Evolutionary conservation across 2,329 filamentous ascomycete genomes (phyloP), one percentile per base, ranked within the genome.

Genomic region (Peltaster fructicola): DNA sequence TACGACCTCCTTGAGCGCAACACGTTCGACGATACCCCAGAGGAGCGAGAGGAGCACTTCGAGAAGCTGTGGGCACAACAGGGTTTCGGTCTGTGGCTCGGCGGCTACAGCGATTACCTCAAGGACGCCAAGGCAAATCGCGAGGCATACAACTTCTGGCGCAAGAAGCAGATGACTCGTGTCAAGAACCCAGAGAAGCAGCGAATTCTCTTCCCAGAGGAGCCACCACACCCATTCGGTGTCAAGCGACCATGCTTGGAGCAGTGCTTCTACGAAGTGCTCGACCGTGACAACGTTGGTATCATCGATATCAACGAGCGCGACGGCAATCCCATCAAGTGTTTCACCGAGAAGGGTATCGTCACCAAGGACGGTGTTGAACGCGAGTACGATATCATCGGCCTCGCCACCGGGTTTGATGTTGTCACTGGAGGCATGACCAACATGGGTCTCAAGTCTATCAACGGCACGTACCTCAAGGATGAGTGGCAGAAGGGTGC

Each of bases 1-100:
- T 74, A 67, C 32, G 62, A 65, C 34, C 65, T 57, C 36, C 35
- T 51, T 4, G 52, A 68, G 37, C 61, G 59, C 30, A 59, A 61
- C 20, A 68, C 66, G 0, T 65, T 57, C 22, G 53, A 58, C 11
- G 53, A 57, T 8, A 35, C 33, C 2, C 43, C 50, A 2, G 51
- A 57, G 30, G 47, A 56, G 30, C 48, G 55, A 4, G 51, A 59
- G 29, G 45, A 42, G 4, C 54, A 57, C 35, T 59, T 51, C 28
- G 42, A 57, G 25, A 45, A 50, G 29, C 38, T 54, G 3, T 58
- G 50, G 41, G 35, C 48, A 22, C 43, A 48, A 17, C 52, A 51
- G 7, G 38, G 40, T 2, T 38, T 44, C 16, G 31, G 25, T 17
- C 19, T 27, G 4, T 45, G 40, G 41, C 36, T 43, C 3, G 40